Percentiles rank a stretch among this genome's conserved stretches.
These are phyloP conservation scores for Thymus mandschuricus DNA, from an alignment of 257 asterid genomes.

Conservation along the genomic window DNA sequence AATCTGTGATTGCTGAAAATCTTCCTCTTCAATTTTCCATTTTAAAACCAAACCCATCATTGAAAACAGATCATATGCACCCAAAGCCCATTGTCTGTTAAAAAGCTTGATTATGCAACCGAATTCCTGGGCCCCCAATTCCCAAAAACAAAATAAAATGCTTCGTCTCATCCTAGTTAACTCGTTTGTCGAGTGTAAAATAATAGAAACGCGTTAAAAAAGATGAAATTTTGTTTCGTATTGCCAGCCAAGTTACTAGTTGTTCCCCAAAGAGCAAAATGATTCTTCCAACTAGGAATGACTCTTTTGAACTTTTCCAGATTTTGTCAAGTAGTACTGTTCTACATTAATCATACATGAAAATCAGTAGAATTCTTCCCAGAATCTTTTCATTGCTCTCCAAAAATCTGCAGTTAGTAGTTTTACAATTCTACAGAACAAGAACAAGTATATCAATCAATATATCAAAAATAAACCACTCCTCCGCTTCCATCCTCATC, in stretches of 20 bases:
- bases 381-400: conserved; percentile 34
- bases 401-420: conserved; percentile 53
- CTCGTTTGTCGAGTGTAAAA: too few relatives aligned
- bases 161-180: too few relatives aligned
- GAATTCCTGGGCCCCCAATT: conserved; percentile 30
- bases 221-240: too few relatives aligned
- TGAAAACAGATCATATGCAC: conserved; percentile 33
- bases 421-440: conserved; percentile 50
- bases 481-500: background rate
- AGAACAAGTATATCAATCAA: conserved; percentile 32
- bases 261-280: background rate
- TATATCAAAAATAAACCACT: conserved; percentile 10
- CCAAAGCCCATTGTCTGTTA: conserved; percentile 29
- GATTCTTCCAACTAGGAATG: conserved; percentile 27
- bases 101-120: conserved; percentile 33
- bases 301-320: conserved; percentile 11
- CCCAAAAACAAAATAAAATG: background rate
- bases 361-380: conserved; percentile 16
- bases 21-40: conserved; percentile 42
- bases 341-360: background rate
- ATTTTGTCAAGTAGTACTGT: background rate
- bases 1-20: conserved; percentile 23
- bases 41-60: conserved; percentile 21
- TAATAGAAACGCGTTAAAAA: too few relatives aligned
- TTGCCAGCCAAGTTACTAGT: conserved; percentile 9